phyloP scores from a whole-genome alignment of 2,329 filamentous ascomycete genomes.

The Diplodia mutila region DNA sequence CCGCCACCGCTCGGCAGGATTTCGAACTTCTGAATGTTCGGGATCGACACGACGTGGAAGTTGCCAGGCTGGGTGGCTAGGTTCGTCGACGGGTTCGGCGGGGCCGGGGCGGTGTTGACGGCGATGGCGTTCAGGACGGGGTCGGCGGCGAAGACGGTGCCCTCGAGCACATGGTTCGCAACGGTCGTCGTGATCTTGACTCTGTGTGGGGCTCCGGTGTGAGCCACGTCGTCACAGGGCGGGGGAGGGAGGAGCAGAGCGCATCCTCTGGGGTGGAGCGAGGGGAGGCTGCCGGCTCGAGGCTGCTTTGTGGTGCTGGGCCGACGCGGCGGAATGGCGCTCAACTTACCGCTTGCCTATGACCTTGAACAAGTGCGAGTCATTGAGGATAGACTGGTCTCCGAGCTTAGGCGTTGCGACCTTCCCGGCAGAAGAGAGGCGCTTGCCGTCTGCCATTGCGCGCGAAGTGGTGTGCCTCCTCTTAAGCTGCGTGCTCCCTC shows the following conservation, averaged over 20 bases:
- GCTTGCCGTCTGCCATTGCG: slow-evolving; percentile 62
- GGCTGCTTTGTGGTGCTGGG: not conserved
- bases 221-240: slow-evolving; percentile 18
- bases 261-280: not conserved
- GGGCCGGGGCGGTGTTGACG: slow-evolving; percentile 58
- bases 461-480: slow-evolving; percentile 25
- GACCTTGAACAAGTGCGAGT: slow-evolving; percentile 56
- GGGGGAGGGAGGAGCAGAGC: not conserved
- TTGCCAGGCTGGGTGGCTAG: slow-evolving; percentile 52
- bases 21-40: slow-evolving; percentile 62
- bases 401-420: slow-evolving; percentile 56
- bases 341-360: slow-evolving; percentile 63
- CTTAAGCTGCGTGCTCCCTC: slow-evolving; percentile 27
- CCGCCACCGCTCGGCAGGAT: slow-evolving; percentile 47
- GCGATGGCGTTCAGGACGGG: slow-evolving; percentile 64
- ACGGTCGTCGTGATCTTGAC: slow-evolving; percentile 56
- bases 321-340: not conserved
- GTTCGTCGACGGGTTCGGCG: slow-evolving; percentile 48
- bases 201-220: slow-evolving; percentile 42
- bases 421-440: slow-evolving; percentile 59
- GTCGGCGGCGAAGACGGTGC: slow-evolving; percentile 65
- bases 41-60: slow-evolving; percentile 65
- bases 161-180: slow-evolving; percentile 57
- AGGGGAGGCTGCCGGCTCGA: slow-evolving; percentile 4
- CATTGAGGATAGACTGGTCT: slow-evolving; percentile 27